phyloP scores from a whole-genome alignment of 495 filamentous ascomycete genomes.

The Xylaria grammica region DNA sequence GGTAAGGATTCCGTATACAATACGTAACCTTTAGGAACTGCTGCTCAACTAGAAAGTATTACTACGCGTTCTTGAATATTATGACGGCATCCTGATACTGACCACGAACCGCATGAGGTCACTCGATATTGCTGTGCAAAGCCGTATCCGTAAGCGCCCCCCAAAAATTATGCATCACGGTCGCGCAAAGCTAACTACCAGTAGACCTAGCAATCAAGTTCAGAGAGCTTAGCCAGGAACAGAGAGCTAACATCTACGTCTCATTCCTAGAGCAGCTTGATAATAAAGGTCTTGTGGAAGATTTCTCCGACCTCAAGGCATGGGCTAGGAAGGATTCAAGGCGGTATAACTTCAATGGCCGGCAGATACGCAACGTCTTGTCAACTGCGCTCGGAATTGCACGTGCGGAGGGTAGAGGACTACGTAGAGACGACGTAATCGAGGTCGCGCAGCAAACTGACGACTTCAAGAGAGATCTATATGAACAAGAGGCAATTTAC shows the following conservation, averaged over 20 bases:
- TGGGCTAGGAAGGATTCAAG: constrained; percentile 11
- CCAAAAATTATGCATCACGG: not conserved
- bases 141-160: constrained; percentile 16
- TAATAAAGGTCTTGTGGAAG: constrained; percentile 3
- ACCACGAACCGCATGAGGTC: constrained; percentile 61
- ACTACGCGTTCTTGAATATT: constrained; percentile 62
- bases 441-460: constrained; percentile 12
- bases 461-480: constrained; percentile 11
- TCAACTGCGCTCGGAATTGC: constrained; percentile 13
- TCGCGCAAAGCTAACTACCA: not conserved
- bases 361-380: constrained; percentile 16
- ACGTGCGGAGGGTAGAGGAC: not conserved
- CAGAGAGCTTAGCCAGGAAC: not conserved
- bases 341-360: constrained; percentile 11
- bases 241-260: not conserved
- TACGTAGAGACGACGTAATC: not conserved
- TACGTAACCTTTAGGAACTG: not conserved
- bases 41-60: constrained; percentile 38
- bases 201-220: constrained; percentile 20
- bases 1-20: constrained; percentile 13
- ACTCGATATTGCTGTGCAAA: constrained; percentile 53
- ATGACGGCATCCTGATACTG: constrained; percentile 60
- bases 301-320: not conserved
- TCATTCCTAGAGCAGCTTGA: constrained; percentile 8
- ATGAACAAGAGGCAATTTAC: constrained; percentile 7